A percentile compares a stretch with the other conserved stretches of the same genome.
phyloP scores from a whole-genome alignment of 176 grass and related monocot genomes.

The Pontederia paniculata region DNA sequence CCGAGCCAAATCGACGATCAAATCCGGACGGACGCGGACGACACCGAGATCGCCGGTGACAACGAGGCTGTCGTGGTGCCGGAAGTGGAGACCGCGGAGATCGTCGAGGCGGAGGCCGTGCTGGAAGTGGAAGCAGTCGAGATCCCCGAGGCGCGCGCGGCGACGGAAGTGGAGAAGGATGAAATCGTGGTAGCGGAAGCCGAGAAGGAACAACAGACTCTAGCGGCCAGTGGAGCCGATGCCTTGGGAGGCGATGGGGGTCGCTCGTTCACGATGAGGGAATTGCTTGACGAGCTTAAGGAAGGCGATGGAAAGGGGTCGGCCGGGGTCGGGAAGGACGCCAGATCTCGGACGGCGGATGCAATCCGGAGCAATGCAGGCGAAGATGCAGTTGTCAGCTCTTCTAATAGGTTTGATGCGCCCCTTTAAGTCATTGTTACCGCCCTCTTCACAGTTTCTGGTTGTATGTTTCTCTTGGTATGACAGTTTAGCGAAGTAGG shows the following conservation, averaged over 20 bases:
- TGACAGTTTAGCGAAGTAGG: too few species aligned
- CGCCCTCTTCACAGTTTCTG: too few species aligned
- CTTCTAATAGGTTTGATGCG: constrained; percentile 47
- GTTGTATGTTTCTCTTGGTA: too few species aligned
- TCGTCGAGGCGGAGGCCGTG: background rate
- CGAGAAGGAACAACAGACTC: constrained; percentile 22
- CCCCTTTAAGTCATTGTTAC: too few species aligned
- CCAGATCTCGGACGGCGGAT: constrained; percentile 33
- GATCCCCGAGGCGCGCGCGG: background rate
- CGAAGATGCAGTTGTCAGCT: constrained; percentile 30
- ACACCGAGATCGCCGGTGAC: background rate
- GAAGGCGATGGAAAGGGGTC: constrained; percentile 31
- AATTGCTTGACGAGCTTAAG: constrained; percentile 74
- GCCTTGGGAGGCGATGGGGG: constrained; percentile 34
- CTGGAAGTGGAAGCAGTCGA: background rate
- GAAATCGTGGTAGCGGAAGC: constrained; percentile 26
- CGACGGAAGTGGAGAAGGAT: background rate
- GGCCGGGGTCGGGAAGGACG: background rate
- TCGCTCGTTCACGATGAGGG: constrained; percentile 61
- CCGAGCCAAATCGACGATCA: background rate
- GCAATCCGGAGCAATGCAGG: constrained; percentile 33
- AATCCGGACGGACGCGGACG: background rate
- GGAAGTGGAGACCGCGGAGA: background rate
- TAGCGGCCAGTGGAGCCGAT: constrained; percentile 32
- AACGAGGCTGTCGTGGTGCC: too few species aligned